Base-by-base conservation (phyloP, 352 stramenopile species). In the Globisporangium spiculum region DNA sequence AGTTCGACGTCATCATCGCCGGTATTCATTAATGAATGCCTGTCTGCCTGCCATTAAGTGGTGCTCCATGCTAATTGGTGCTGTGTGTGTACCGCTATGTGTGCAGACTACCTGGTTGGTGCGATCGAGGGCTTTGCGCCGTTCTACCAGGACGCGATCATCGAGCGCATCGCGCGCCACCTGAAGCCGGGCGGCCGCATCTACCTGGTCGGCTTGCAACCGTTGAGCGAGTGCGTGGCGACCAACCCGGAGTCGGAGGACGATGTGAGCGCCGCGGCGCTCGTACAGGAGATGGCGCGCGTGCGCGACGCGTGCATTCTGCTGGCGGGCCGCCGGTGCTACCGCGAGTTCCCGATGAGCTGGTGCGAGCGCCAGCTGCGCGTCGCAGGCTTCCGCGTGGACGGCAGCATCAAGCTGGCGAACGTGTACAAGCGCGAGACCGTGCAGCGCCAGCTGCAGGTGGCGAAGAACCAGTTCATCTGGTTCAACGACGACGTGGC, bases 101-200 rank as follows among this genome's bases (percentile, higher is more conserved):
- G 16, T 60, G 14, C 48, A 84, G 93, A 98, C 73, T 98, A 98
- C 73, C 76, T 98, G 4, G 81, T 98, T 27, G 93, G 93, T 56
- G 91, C 93, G 12, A 94, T 98, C 63, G 93, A 98, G 69, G 93
- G 92, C 22, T 97, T 98, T 74, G 86, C 81, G 38, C 92, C 93
- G 0, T 98, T 96, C 72, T 93, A 87, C 67, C 63, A 78, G 76
- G 81, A 89, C 63, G 72, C 83, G 52, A 78, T 89, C 53, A 82
- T 76, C 63, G 67, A 70, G 24, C 81, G 93, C 62, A 77, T 98
- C n/a, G 68, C 82, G 24, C 74, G 74, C 6, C 75, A 93, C 63
- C 70, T 98, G 10, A 82, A 81, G 41, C 88, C 89, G 7, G 89
- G 88, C 66, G 93, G 93, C 8, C 75, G 89, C n/a, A 68, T 98